phyloP scores from a whole-genome alignment of 2,329 filamentous ascomycete genomes.

The Fusarium buxicola region DNA sequence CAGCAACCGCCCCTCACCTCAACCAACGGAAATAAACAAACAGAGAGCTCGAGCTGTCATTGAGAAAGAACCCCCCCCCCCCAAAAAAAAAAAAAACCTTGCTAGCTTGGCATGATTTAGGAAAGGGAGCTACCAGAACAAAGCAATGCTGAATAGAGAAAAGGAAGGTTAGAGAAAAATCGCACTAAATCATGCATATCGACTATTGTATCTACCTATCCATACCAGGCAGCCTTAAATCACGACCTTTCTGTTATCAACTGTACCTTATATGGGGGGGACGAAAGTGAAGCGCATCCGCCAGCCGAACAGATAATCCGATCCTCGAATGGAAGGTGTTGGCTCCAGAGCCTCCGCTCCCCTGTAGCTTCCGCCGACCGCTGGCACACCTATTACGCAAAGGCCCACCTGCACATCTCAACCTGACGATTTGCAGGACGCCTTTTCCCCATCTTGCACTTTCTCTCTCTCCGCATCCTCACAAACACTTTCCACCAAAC shows the following conservation, averaged over 20 bases:
- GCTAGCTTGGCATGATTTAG: conserved; percentile 8
- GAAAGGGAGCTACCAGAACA: not conserved
- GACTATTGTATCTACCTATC: not conserved
- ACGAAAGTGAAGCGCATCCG: conserved; percentile 21
- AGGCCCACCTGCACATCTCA: conserved; percentile 53
- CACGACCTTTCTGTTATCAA: conserved; percentile 7
- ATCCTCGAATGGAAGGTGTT: conserved; percentile 37
- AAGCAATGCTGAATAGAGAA: not conserved
- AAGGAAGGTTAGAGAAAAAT: not conserved
- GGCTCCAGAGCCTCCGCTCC: conserved; percentile 39
- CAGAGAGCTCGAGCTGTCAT: conserved; percentile 4
- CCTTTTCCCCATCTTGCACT: conserved; percentile 48
- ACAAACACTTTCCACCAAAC: conserved; percentile 40
- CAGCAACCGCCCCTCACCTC: conserved; percentile 13
- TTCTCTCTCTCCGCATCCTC: conserved; percentile 48
- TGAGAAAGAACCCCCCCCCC: not conserved
- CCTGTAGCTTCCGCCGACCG: conserved; percentile 37
- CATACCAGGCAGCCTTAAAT: not conserved
- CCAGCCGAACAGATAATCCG: conserved; percentile 46
- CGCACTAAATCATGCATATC: not conserved
- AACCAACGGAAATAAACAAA: conserved; percentile 30
- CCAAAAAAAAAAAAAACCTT: not conserved
- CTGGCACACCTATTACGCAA: conserved; percentile 53
- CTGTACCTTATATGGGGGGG: not conserved
- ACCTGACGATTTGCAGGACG: conserved; percentile 53